These are phyloP conservation scores for Phylloporus arenicola DNA, from an alignment of 768 basidiomycete genomes.

Conservation along the genomic window DNA sequence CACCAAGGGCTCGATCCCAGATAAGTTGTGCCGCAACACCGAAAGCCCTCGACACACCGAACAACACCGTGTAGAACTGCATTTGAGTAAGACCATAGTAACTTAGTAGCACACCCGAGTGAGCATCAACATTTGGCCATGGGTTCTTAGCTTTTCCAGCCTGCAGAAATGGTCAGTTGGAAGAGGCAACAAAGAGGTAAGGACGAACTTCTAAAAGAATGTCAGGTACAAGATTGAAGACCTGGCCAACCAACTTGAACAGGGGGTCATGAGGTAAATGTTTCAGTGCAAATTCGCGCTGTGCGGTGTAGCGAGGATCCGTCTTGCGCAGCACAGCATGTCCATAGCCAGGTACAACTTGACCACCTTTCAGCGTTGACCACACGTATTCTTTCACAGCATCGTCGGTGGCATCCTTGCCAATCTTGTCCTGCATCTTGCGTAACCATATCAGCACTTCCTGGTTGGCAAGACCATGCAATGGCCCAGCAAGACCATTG, in stretches of 20 bases:
- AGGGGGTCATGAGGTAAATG: conserved; percentile 82
- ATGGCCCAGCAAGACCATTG: conserved; percentile 94
- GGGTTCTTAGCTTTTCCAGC: conserved; percentile 92
- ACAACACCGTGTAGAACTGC: conserved; percentile 96
- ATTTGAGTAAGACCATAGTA: conserved; percentile 86
- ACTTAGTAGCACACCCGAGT: conserved; percentile 85
- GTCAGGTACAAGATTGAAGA: conserved; percentile 83
- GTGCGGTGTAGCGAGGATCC: conserved; percentile 88
- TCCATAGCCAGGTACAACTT: conserved; percentile 91
- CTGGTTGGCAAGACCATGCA: conserved; percentile 96
- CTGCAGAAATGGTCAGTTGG: conserved; percentile 29
- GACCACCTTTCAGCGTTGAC: conserved; percentile 88
- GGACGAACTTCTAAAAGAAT: conserved; percentile 73
- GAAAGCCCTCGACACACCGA: conserved; percentile 93
- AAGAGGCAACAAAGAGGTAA: not conserved
- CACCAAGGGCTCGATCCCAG: conserved; percentile 91
- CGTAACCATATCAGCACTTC: conserved; percentile 93
- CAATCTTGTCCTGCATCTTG: conserved; percentile 89
- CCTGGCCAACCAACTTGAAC: conserved; percentile 91
- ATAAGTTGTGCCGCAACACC: conserved; percentile 86
- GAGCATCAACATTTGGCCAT: conserved; percentile 96
- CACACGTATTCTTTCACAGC: conserved; percentile 92
- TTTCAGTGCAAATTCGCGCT: conserved; percentile 84
- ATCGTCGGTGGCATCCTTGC: conserved; percentile 79
- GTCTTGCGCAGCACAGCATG: conserved; percentile 86